These are phyloP conservation scores for Scytalidium lignicola DNA, from an alignment of 2,329 filamentous ascomycete genomes.

Conservation along the genomic window DNA sequence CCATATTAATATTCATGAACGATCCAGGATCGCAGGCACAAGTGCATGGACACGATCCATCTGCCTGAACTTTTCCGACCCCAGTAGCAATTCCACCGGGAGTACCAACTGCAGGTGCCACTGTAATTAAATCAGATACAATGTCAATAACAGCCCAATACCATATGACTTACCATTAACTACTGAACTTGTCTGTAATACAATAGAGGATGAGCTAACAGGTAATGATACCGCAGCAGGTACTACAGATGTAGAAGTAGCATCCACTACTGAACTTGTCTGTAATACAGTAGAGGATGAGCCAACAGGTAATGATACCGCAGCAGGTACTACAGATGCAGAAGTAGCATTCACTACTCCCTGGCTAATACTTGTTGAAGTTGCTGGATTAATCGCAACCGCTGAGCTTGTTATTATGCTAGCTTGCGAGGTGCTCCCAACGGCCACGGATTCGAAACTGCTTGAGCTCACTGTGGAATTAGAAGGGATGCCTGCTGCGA, in stretches of 20 bases:
- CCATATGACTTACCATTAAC: not conserved
- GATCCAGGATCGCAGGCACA: slow-evolving; percentile 17
- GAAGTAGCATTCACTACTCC: not conserved
- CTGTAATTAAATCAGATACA: not conserved
- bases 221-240: not conserved
- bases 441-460: no score
- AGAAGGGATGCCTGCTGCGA: no score
- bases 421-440: no score
- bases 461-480: no score
- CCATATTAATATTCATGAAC: slow-evolving; percentile 9
- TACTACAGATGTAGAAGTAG: not conserved
- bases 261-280: not conserved
- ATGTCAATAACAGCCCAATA: not conserved
- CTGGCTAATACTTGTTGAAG: not conserved
- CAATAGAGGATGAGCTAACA: slow-evolving; percentile 1
- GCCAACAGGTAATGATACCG: not conserved
- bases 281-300: slow-evolving; percentile 3
- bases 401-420: no score
- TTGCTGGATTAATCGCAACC: not conserved
- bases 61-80: slow-evolving; percentile 8
- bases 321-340: not conserved
- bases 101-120: slow-evolving; percentile 7
- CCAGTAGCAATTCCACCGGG: slow-evolving; percentile 14
- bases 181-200: slow-evolving; percentile 2
- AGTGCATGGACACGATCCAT: slow-evolving; percentile 16